Conservation (phyloP, 2,329 filamentous ascomycete genomes). For the Thelonectria blattea region DNA sequence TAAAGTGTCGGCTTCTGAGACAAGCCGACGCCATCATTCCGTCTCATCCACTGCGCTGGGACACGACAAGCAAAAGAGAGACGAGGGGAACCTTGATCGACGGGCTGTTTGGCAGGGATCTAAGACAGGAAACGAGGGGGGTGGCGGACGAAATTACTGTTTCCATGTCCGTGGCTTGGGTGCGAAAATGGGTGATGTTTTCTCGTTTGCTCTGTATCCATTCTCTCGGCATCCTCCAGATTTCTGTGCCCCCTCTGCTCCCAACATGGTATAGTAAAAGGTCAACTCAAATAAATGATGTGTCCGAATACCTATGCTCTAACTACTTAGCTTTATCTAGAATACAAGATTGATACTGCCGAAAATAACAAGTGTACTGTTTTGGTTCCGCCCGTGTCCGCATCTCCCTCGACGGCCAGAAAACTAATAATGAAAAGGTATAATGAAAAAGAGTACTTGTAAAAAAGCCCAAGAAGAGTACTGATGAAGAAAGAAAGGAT, state of each 20-base stretch:
- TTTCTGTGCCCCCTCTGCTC: background rate
- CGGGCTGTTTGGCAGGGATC: background rate
- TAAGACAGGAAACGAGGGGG: background rate
- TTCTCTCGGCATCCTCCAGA: background rate
- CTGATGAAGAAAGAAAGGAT: conserved; percentile 5
- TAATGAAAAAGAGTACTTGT: background rate
- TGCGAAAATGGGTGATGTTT: conserved; percentile 4
- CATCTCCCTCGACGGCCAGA: background rate
- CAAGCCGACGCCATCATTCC: conserved; percentile 1
- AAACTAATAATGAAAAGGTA: background rate
- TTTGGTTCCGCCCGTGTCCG: background rate
- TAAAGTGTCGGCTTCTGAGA: background rate
- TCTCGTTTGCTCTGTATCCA: background rate
- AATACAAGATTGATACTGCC: conserved; percentile 25
- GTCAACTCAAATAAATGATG: background rate
- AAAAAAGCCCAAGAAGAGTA: conserved; percentile 5
- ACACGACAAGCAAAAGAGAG: background rate
- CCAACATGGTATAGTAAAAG: conserved; percentile 12
- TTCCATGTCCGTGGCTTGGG: background rate
- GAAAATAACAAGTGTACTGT: conserved; percentile 10
- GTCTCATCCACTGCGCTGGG: background rate
- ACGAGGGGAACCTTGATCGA: background rate
- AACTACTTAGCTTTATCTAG: conserved; percentile 9
- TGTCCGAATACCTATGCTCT: background rate
- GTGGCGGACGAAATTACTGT: background rate